Conservation (phyloP, 148 eudicot genomes). For the Silene uniflora region DNA sequence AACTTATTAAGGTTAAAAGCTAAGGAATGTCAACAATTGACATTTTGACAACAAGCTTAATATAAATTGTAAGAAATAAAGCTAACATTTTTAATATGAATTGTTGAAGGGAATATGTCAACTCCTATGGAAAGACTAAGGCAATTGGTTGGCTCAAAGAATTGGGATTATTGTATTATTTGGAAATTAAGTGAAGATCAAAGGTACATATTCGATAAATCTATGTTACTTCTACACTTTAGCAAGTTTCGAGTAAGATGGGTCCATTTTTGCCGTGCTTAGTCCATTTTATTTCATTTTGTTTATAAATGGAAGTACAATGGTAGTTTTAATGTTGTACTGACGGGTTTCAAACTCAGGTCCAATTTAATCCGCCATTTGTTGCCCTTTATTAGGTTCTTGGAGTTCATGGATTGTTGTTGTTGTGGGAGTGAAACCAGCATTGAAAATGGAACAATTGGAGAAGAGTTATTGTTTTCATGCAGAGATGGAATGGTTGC, state of each 20-base stretch:
- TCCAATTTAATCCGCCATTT: not conserved
- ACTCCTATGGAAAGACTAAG: constrained; percentile 57
- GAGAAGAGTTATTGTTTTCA: constrained; percentile 38
- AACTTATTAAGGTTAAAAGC: too few species aligned
- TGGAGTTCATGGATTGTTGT: constrained; percentile 75
- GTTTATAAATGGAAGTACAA: too few species aligned
- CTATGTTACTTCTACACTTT: too few species aligned
- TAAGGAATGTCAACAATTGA: too few species aligned
- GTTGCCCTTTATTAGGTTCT: constrained; percentile 33
- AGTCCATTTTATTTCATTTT: too few species aligned
- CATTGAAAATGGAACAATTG: constrained; percentile 27
- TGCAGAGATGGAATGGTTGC: constrained; percentile 64
- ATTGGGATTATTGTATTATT: constrained; percentile 81
- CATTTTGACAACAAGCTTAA: too few species aligned
- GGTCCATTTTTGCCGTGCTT: too few species aligned
- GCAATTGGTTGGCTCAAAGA: constrained; percentile 52
- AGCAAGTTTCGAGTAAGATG: too few species aligned
- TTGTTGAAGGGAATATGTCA: constrained; percentile 36
- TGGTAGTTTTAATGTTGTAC: not conserved
- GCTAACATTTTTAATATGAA: not conserved
- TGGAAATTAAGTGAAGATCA: constrained; percentile 89
- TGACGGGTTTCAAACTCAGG: not conserved
- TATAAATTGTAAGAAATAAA: not conserved
- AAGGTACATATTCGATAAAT: constrained; percentile 43
- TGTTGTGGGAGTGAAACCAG: constrained; percentile 53